Conservation (phyloP, 2,329 filamentous ascomycete genomes). For the Fusarium verticillioides region DNA sequence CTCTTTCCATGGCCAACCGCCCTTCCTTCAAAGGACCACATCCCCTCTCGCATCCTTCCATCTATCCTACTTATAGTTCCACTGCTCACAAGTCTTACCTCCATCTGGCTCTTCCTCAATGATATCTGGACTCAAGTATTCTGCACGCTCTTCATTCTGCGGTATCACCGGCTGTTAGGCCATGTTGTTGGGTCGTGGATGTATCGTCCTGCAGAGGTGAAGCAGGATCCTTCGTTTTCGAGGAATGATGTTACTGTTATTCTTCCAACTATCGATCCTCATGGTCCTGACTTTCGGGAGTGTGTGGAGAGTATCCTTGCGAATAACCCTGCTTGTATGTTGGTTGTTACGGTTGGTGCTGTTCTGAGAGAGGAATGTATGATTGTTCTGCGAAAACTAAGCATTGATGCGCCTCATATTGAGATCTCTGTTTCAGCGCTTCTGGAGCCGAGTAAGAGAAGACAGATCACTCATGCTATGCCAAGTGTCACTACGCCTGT, state of each 20-base stretch:
- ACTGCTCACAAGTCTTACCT: not conserved
- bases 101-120: conserved; percentile 22
- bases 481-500: conserved; percentile 52
- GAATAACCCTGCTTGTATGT: conserved; percentile 52
- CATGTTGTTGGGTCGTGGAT: conserved; percentile 54
- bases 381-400: conserved; percentile 14
- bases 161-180: conserved; percentile 59
- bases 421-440: conserved; percentile 48
- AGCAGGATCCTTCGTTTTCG: conserved; percentile 45
- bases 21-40: not conserved
- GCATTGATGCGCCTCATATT: conserved; percentile 9
- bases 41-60: conserved; percentile 1
- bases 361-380: conserved; percentile 37
- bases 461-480: conserved; percentile 58
- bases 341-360: conserved; percentile 59
- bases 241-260: conserved; percentile 60
- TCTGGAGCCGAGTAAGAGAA: conserved; percentile 58
- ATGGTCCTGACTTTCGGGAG: conserved; percentile 52
- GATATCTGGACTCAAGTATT: conserved; percentile 35
- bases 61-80: not conserved
- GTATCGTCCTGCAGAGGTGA: conserved; percentile 51
- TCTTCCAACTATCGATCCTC: conserved; percentile 62
- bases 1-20: not conserved
- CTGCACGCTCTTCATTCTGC: conserved; percentile 47
- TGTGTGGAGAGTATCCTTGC: conserved; percentile 54